Percentiles rank a stretch among this genome's conserved stretches.
These are phyloP conservation scores for Salvia splendens DNA, from an alignment of 257 asterid genomes.

Conservation along the genomic window DNA sequence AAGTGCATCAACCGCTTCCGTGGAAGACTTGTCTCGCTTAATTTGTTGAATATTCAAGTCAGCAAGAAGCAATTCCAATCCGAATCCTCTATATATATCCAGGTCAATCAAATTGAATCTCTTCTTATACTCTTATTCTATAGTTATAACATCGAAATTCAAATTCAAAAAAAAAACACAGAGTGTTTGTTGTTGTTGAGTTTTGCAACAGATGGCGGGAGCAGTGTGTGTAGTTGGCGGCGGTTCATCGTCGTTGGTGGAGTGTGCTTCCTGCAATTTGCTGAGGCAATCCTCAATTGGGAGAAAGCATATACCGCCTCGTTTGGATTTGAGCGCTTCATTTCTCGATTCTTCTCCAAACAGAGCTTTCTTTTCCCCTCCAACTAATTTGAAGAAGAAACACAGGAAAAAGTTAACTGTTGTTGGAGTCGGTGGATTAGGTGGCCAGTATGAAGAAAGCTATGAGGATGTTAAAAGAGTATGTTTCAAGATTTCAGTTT, in stretches of 20 bases:
- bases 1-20: slow-evolving; percentile 32
- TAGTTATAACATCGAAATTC: too few relatives aligned
- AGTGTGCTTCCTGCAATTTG: slow-evolving; percentile 43
- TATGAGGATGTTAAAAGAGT: slow-evolving; percentile 19
- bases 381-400: slow-evolving; percentile 27
- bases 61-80: background rate
- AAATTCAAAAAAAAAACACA: too few relatives aligned
- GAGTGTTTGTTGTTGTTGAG: background rate
- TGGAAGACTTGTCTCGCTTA: slow-evolving; percentile 26
- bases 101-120: too few relatives aligned
- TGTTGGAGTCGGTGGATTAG: slow-evolving; percentile 14
- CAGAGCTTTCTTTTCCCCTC: slow-evolving; percentile 37
- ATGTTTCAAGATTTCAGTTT: background rate
- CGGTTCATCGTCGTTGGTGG: slow-evolving; percentile 49
- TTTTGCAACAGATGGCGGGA: slow-evolving; percentile 43
- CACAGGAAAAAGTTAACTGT: background rate
- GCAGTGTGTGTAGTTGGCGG: slow-evolving; percentile 53
- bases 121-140: too few relatives aligned
- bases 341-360: slow-evolving; percentile 47
- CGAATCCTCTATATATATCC: background rate
- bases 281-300: slow-evolving; percentile 14
- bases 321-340: slow-evolving; percentile 51
- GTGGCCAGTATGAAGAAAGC: slow-evolving; percentile 21
- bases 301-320: slow-evolving; percentile 41
- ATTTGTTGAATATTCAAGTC: slow-evolving; percentile 3